Evolutionary conservation across 208 protist genomes (phyloP).

Genomic region (Leishmania aethiopica): DNA sequence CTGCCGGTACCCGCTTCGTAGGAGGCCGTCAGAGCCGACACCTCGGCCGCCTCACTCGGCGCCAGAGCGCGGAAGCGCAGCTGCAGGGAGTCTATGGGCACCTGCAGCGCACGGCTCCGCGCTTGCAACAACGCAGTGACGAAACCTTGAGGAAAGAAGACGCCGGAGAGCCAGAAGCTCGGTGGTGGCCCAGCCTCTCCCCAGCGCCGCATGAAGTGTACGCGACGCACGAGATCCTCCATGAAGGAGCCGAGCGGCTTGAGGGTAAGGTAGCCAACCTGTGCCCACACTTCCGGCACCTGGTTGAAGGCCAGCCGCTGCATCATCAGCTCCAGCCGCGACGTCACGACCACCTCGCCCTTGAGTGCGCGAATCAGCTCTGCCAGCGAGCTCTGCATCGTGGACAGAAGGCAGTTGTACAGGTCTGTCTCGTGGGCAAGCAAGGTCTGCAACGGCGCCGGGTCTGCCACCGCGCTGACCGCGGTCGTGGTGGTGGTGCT

Average conservation of each 20-base stretch:
- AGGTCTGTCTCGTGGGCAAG: conserved; percentile 89
- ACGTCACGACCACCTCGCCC: conserved; percentile 90
- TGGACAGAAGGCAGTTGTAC: conserved; percentile 78
- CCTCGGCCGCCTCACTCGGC: conserved; percentile 25
- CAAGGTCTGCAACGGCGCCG: conserved; percentile 82
- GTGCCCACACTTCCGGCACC: conserved; percentile 92
- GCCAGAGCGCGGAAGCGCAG: conserved; percentile 67
- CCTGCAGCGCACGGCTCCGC: conserved; percentile 78
- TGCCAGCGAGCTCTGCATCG: conserved; percentile 51
- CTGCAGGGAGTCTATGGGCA: conserved; percentile 89
- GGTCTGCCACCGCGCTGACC: conserved; percentile 32
- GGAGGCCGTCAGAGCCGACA: conserved; percentile 26
- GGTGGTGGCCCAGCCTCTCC: conserved; percentile 82
- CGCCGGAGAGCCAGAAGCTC: conserved; percentile 96
- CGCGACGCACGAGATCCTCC: conserved; percentile 87
- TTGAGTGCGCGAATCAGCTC: conserved; percentile 83
- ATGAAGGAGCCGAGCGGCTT: conserved; percentile 95
- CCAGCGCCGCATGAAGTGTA: conserved; percentile 93
- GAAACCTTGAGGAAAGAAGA: conserved; percentile 98
- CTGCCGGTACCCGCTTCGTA: conserved; percentile 27
- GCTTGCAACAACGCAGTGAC: conserved; percentile 90
- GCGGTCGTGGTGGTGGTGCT: background rate
- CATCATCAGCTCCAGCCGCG: conserved; percentile 75
- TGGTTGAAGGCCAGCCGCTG: conserved; percentile 77
- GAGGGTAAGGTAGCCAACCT: conserved; percentile 92